Evolutionary conservation across 768 basidiomycete genomes (phyloP).

Genomic region (Hydnum rufescens): DNA sequence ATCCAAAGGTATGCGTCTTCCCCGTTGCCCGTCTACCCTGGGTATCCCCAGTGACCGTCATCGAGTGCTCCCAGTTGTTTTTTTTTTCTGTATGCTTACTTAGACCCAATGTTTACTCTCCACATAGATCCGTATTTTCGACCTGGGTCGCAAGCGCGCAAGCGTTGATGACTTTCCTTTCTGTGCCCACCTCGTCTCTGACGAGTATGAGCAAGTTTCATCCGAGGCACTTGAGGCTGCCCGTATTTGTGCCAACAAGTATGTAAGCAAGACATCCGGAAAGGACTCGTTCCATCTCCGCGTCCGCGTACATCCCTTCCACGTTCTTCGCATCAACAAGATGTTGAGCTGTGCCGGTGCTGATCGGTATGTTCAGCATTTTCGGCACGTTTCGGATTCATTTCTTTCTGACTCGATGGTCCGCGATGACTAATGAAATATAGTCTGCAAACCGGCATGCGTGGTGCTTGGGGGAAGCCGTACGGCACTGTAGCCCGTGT

Average conservation of each 20-base stretch:
- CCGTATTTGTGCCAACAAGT: constrained; percentile 99
- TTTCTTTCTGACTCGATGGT: not conserved
- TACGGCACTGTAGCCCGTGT: constrained; percentile 92
- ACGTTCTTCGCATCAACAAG: constrained; percentile 99
- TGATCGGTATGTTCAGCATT: constrained; percentile 48
- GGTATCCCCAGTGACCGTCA: not conserved
- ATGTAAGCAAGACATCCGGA: constrained; percentile 91
- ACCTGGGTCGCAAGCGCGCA: constrained; percentile 89
- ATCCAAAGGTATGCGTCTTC: constrained; percentile 45
- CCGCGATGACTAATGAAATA: not conserved
- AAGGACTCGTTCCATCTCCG: constrained; percentile 99
- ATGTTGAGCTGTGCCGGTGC: constrained; percentile 99
- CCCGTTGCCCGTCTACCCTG: not conserved
- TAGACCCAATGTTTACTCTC: too few relatives aligned
- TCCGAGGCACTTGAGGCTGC: constrained; percentile 94
- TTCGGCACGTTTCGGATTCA: too few relatives aligned
- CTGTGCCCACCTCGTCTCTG: constrained; percentile 90
- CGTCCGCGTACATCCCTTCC: constrained; percentile 95
- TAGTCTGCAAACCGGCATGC: constrained; percentile 92
- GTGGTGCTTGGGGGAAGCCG: constrained; percentile 98
- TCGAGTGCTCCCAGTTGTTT: constrained; percentile 4
- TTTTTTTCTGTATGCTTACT: not conserved
- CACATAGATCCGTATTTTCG: constrained; percentile 84
- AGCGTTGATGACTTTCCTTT: constrained; percentile 96
- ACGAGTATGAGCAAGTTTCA: constrained; percentile 94